phyloP scores from a whole-genome alignment of 257 asterid species.

The Nicotiana benthamiana region DNA sequence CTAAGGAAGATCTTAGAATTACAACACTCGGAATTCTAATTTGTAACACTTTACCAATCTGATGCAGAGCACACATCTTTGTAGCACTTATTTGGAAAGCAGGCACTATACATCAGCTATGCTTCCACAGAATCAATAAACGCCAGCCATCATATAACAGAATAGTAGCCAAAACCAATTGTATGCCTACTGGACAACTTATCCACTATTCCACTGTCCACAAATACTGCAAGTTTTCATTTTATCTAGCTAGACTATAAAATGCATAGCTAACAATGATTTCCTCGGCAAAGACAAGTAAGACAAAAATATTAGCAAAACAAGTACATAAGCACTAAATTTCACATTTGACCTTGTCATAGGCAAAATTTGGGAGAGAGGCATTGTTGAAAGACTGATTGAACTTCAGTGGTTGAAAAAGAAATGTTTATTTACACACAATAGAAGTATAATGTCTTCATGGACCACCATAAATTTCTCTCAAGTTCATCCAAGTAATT shows the following conservation, averaged over 20 bases:
- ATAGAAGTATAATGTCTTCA: not conserved
- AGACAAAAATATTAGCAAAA: not conserved
- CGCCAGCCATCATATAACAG: not conserved
- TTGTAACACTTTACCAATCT: not conserved
- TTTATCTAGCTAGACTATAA: not conserved
- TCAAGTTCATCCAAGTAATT: not conserved
- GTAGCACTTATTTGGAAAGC: not conserved
- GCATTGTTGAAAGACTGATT: not conserved
- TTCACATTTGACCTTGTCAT: not conserved
- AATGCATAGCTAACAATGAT: not conserved
- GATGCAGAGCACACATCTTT: not conserved
- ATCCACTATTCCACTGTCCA: not conserved
- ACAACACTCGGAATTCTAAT: not conserved
- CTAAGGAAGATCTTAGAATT: not conserved
- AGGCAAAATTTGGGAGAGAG: not conserved
- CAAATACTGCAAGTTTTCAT: not conserved
- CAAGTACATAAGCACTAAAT: not conserved
- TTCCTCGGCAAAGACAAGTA: not conserved
- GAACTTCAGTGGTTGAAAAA: not conserved
- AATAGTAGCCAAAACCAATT: not conserved
- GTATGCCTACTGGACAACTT: not conserved
- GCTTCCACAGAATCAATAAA: too few species aligned
- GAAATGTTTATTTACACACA: not conserved
- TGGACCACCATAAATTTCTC: not conserved
- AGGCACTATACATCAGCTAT: not conserved